These are phyloP conservation scores for Waitea zeae DNA, from an alignment of 1,284 basidiomycete species.

Conservation along the genomic window DNA sequence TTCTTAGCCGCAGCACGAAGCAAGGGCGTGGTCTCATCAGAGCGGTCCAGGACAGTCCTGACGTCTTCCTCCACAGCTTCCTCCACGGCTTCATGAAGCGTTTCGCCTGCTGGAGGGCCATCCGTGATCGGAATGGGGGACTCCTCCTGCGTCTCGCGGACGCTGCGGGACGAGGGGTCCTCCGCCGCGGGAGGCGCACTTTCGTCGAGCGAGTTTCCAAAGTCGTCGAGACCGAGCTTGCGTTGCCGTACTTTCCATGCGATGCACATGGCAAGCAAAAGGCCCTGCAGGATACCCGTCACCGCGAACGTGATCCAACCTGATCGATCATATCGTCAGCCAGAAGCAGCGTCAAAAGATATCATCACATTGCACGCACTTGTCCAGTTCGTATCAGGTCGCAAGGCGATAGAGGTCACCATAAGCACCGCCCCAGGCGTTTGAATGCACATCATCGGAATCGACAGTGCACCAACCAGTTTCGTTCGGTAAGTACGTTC, in stretches of 20 bases:
- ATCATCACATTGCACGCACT: constrained; percentile 35
- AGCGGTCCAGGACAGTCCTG: constrained; percentile 58
- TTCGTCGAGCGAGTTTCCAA: constrained; percentile 45
- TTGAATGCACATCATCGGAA: constrained; percentile 92
- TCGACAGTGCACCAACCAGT: constrained; percentile 82
- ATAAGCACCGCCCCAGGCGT: constrained; percentile 84
- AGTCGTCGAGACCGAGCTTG: constrained; percentile 79
- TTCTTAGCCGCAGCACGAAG: no score
- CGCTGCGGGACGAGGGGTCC: background rate
- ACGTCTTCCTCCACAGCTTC: constrained; percentile 75
- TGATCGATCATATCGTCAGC: constrained; percentile 14
- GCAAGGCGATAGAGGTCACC: constrained; percentile 69
- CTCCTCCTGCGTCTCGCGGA: constrained; percentile 7
- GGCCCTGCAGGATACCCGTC: constrained; percentile 74
- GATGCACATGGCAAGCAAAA: constrained; percentile 68
- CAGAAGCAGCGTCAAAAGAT: constrained; percentile 5
- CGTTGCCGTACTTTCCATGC: constrained; percentile 66
- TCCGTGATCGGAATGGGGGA: constrained; percentile 10
- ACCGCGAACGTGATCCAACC: constrained; percentile 79
- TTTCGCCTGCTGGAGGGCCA: constrained; percentile 8
- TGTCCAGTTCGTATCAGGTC: constrained; percentile 78
- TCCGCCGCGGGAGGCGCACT: background rate
- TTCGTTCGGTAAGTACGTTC: constrained; percentile 60
- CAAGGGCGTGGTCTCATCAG: constrained; percentile 10
- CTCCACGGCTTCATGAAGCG: constrained; percentile 57